These are phyloP conservation scores for Francoa sonchifolia DNA, from an alignment of 441 rosid species.

Conservation along the genomic window DNA sequence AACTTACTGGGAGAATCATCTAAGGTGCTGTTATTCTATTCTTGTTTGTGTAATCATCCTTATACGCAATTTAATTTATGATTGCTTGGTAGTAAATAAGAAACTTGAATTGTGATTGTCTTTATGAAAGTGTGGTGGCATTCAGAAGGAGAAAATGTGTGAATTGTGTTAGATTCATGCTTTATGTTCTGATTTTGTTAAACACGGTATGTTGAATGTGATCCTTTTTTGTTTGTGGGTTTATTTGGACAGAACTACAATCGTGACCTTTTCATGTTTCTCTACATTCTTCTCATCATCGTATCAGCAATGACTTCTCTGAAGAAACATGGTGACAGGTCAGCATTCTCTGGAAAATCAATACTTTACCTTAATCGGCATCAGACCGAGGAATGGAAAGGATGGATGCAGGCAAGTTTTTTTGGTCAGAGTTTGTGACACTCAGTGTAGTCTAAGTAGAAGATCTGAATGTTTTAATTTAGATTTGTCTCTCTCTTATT, in stretches of 20 bases:
- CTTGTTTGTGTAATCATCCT: background rate
- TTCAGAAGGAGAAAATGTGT: too few relatives aligned
- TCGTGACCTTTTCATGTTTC: slow-evolving; percentile 88
- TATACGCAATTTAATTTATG: slow-evolving; percentile 6
- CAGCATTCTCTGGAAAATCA: slow-evolving; percentile 69
- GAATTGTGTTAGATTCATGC: too few relatives aligned
- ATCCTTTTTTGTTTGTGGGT: slow-evolving; percentile 20
- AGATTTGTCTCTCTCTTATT: too few relatives aligned
- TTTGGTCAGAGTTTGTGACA: too few relatives aligned
- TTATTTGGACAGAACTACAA: slow-evolving; percentile 93
- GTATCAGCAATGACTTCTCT: slow-evolving; percentile 84
- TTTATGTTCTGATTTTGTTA: too few relatives aligned
- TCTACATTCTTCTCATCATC: slow-evolving; percentile 77
- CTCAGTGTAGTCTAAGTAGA: too few relatives aligned
- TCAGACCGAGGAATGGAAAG: slow-evolving; percentile 99
- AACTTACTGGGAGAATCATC: slow-evolving; percentile 57
- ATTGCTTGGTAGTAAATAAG: too few relatives aligned
- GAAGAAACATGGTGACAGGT: slow-evolving; percentile 73
- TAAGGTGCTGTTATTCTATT: slow-evolving; percentile 40
- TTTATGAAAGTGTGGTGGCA: too few relatives aligned
- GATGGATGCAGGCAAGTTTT: slow-evolving; percentile 91
- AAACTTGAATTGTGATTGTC: too few relatives aligned
- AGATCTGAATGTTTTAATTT: too few relatives aligned
- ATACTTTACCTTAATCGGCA: slow-evolving; percentile 78
- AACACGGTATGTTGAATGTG: too few relatives aligned